A percentile compares a stretch with the other conserved stretches of the same genome.
phyloP scores from a whole-genome alignment of 345 rosid species.

The Acer yangbiense region DNA sequence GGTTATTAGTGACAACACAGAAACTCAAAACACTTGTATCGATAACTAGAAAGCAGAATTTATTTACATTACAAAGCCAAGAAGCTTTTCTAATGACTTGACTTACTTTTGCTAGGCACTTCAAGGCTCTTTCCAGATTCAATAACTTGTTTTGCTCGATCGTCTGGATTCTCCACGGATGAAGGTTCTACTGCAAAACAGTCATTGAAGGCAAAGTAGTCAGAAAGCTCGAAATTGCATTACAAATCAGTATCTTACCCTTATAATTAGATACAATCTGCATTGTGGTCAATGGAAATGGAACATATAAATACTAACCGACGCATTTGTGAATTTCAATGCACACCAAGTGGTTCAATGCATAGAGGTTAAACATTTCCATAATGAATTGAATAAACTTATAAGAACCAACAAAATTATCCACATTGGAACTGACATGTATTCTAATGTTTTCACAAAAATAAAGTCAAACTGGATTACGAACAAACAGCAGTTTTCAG shows the following conservation, averaged over 20 bases:
- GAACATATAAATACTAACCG: too few species aligned
- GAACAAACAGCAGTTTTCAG: slow-evolving; percentile 2
- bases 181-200: too few species aligned
- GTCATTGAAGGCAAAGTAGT: too few species aligned
- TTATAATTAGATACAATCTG: too few species aligned
- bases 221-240: too few species aligned
- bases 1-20: slow-evolving; percentile 1
- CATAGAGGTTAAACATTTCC: neutral
- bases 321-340: too few species aligned
- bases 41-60: neutral
- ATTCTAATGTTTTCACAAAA: slow-evolving; percentile 2
- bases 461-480: neutral
- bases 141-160: too few species aligned
- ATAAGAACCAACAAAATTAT: neutral
- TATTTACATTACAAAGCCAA: neutral
- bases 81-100: neutral
- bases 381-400: neutral
- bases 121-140: too few species aligned
- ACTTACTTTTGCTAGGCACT: slow-evolving; percentile 29
- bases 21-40: neutral
- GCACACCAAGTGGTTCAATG: too few species aligned
- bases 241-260: too few species aligned
- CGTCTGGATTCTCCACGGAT: too few species aligned
- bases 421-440: neutral
- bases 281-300: too few species aligned